Percentiles rank a stretch among this genome's conserved stretches.
Conservation (phyloP, 129 eudicot species). For the Centella asiatica region DNA sequence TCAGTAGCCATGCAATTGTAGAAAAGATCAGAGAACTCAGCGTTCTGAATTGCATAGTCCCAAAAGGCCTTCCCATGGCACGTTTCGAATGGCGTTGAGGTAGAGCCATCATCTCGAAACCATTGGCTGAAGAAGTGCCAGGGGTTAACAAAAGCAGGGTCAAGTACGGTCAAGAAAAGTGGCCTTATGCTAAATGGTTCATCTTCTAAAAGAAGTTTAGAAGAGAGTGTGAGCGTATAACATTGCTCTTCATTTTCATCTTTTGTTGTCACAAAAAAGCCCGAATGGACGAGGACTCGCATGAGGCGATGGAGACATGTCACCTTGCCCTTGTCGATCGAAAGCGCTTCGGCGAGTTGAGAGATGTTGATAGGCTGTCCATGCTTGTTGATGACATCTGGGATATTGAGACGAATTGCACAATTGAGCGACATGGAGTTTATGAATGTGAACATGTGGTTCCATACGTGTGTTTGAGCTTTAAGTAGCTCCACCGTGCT, state of each 20-base stretch:
- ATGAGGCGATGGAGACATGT: neutral
- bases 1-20: slow-evolving; percentile 35
- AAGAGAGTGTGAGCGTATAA: slow-evolving; percentile 22
- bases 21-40: slow-evolving; percentile 4
- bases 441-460: slow-evolving; percentile 1
- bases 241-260: neutral
- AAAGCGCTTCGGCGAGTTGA: neutral
- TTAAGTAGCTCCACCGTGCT: neutral
- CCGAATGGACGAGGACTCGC: neutral
- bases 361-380: neutral
- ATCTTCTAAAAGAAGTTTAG: slow-evolving; percentile 24
- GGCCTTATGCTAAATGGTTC: slow-evolving; percentile 18
- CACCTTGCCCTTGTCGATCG: neutral
- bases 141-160: neutral
- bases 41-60: slow-evolving; percentile 14
- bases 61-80: slow-evolving; percentile 23
- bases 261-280: neutral
- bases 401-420: neutral
- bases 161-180: slow-evolving; percentile 1
- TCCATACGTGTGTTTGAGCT: neutral
- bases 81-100: slow-evolving; percentile 17
- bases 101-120: slow-evolving; percentile 9
- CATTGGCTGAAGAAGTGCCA: slow-evolving; percentile 4
- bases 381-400: neutral
- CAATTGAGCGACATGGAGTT: neutral